phyloP scores from a whole-genome alignment of 306 rosid species.

The Cucumis sativus region DNA sequence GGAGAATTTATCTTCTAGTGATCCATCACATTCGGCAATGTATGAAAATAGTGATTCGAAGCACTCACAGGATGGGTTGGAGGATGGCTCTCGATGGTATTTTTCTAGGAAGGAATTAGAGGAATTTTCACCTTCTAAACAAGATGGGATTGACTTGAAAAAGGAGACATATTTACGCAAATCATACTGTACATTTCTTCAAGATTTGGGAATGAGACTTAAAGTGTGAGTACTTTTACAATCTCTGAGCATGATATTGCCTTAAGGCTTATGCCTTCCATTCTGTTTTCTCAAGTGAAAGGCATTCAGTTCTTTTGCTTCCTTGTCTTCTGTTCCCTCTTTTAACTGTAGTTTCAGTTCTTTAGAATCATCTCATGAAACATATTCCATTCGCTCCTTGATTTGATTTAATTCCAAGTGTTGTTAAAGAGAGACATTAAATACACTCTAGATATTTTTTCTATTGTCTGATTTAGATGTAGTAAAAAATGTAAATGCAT shows the following conservation, averaged over 20 bases:
- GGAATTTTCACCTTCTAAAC: slow-evolving; percentile 80
- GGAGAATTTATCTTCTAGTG: slow-evolving; percentile 28
- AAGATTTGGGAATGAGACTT: slow-evolving; percentile 91
- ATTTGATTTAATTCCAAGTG: background rate
- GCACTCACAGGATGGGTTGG: slow-evolving; percentile 24
- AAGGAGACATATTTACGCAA: slow-evolving; percentile 84
- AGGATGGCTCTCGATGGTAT: slow-evolving; percentile 63
- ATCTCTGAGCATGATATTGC: background rate
- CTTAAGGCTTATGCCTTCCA: background rate
- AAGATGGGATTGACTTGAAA: slow-evolving; percentile 78
- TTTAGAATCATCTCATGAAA: background rate
- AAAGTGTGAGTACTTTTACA: slow-evolving; percentile 61
- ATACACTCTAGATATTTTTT: background rate
- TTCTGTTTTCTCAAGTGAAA: background rate
- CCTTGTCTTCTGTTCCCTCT: background rate
- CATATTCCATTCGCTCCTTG: background rate
- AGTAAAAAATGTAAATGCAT: background rate
- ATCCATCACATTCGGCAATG: slow-evolving; percentile 24
- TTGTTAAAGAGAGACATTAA: background rate
- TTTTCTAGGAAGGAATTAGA: slow-evolving; percentile 68
- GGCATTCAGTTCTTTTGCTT: background rate
- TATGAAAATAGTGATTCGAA: slow-evolving; percentile 22
- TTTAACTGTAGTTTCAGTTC: background rate
- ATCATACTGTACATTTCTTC: slow-evolving; percentile 87
- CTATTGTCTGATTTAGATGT: background rate